These are phyloP conservation scores for Asterella californica DNA, from an alignment of 225 moss, liverwort and hornwort genomes.

Conservation along the genomic window DNA sequence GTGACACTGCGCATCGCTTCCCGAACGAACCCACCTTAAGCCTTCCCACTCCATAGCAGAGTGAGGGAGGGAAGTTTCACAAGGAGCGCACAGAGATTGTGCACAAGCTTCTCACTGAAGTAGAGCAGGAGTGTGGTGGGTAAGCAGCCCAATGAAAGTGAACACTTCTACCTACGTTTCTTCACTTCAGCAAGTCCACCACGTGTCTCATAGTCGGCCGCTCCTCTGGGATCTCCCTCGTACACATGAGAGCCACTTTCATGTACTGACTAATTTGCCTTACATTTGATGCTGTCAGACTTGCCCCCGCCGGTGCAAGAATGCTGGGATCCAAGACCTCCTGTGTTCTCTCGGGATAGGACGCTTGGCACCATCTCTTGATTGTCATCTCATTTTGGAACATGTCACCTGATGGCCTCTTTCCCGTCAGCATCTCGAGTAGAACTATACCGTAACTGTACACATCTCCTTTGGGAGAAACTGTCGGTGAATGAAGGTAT, in stretches of 20 bases:
- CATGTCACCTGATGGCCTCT: constrained; percentile 36
- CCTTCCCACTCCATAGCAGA: background rate
- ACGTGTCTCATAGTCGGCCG: constrained; percentile 47
- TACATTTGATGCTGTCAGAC: constrained; percentile 16
- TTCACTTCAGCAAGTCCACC: constrained; percentile 44
- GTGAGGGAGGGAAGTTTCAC: background rate
- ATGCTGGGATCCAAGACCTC: constrained; percentile 37
- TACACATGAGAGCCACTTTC: constrained; percentile 47
- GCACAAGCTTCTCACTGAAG: background rate
- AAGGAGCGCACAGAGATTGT: constrained; percentile 6
- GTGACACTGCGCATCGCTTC: background rate
- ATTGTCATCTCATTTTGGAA: constrained; percentile 33
- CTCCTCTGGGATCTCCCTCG: constrained; percentile 39
- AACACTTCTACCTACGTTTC: background rate
- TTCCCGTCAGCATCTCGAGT: constrained; percentile 49
- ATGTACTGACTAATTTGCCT: constrained; percentile 42
- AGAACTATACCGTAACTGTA: constrained; percentile 48
- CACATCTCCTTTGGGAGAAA: constrained; percentile 48
- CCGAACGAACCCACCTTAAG: constrained; percentile 3
- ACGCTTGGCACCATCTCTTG: constrained; percentile 34
- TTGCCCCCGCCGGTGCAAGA: constrained; percentile 6
- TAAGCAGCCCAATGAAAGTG: background rate
- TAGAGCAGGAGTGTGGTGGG: background rate
- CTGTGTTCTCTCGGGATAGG: constrained; percentile 30
- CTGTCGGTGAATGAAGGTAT: constrained; percentile 30